A percentile compares a stretch with the other conserved stretches of the same genome.
phyloP scores from a whole-genome alignment of 805 yeast species.

The Priceomyces haplophilus region DNA sequence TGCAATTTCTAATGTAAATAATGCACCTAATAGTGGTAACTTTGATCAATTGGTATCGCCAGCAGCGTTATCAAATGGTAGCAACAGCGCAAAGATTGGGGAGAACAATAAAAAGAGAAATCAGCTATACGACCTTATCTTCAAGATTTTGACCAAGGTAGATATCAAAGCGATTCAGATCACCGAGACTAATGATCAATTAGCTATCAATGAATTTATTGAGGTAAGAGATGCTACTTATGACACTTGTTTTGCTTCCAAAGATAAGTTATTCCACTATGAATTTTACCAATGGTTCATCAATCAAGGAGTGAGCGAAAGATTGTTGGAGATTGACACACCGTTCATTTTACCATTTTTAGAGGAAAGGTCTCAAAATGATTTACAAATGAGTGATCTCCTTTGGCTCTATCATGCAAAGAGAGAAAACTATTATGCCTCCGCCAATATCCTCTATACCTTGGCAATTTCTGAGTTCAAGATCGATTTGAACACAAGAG shows the following conservation, averaged over 20 bases:
- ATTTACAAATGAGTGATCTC: slow-evolving; percentile 72
- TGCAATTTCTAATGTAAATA: slow-evolving; percentile 7
- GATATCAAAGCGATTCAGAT: slow-evolving; percentile 59
- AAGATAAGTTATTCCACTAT: slow-evolving; percentile 86
- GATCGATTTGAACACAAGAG: slow-evolving; percentile 66
- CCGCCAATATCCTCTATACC: slow-evolving; percentile 73
- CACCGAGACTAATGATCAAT: slow-evolving; percentile 33
- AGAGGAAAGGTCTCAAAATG: slow-evolving; percentile 59
- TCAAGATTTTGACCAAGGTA: slow-evolving; percentile 67
- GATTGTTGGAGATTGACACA: slow-evolving; percentile 75
- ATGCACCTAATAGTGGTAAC: not conserved
- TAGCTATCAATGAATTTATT: slow-evolving; percentile 48
- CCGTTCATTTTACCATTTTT: slow-evolving; percentile 77
- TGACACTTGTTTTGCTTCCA: slow-evolving; percentile 64
- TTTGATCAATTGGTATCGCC: slow-evolving; percentile 1
- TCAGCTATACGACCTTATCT: slow-evolving; percentile 67
- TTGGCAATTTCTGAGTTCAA: slow-evolving; percentile 73
- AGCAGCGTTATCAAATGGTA: slow-evolving; percentile 1
- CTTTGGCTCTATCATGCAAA: slow-evolving; percentile 89
- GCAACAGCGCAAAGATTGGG: slow-evolving; percentile 9
- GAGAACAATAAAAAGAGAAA: slow-evolving; percentile 24
- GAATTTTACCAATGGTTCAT: slow-evolving; percentile 92
- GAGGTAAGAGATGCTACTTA: slow-evolving; percentile 71
- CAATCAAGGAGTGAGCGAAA: slow-evolving; percentile 69
- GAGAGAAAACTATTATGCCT: slow-evolving; percentile 70